Evolutionary conservation across 164 flowering plant species (phyloP).

Genomic region (Macadamia integrifolia): DNA sequence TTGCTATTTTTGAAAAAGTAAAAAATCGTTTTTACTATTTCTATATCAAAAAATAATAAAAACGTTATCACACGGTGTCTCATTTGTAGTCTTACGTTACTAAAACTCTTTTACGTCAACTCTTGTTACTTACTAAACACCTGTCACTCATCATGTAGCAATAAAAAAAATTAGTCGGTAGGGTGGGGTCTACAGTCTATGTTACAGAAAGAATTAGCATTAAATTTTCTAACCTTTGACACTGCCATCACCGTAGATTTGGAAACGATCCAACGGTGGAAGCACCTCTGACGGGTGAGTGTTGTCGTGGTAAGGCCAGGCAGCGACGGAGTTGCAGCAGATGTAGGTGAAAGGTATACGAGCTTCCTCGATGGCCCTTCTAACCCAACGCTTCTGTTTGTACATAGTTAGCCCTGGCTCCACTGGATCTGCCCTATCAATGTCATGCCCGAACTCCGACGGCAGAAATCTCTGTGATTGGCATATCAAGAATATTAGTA

Average conservation of each 20-base stretch:
- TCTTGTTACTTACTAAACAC: too few relatives aligned
- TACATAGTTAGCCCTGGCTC: slow-evolving; percentile 68
- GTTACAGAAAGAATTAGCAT: too few relatives aligned
- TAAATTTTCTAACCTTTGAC: slow-evolving; percentile 46
- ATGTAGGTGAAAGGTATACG: slow-evolving; percentile 59
- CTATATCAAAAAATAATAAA: too few relatives aligned
- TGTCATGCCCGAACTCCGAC: slow-evolving; percentile 75
- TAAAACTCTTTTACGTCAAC: too few relatives aligned
- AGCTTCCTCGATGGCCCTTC: slow-evolving; percentile 37
- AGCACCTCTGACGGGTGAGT: slow-evolving; percentile 57
- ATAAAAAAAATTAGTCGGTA: too few relatives aligned
- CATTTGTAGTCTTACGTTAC: too few relatives aligned
- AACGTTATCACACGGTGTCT: too few relatives aligned
- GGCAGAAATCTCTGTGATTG: slow-evolving; percentile 59
- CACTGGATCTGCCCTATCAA: slow-evolving; percentile 62
- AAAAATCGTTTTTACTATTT: too few relatives aligned
- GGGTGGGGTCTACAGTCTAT: too few relatives aligned
- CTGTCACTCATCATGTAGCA: too few relatives aligned
- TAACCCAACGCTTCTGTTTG: slow-evolving; percentile 43
- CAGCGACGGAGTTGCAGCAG: slow-evolving; percentile 76
- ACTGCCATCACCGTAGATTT: slow-evolving; percentile 74
- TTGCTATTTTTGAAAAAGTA: too few relatives aligned
- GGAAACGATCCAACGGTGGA: slow-evolving; percentile 60
- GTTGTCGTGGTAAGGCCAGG: slow-evolving; percentile 76
- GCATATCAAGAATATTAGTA: too few relatives aligned